Evolutionary conservation across 1,284 basidiomycete species (phyloP).

Genomic region (Austroboletus olivaceoglutinosus): DNA sequence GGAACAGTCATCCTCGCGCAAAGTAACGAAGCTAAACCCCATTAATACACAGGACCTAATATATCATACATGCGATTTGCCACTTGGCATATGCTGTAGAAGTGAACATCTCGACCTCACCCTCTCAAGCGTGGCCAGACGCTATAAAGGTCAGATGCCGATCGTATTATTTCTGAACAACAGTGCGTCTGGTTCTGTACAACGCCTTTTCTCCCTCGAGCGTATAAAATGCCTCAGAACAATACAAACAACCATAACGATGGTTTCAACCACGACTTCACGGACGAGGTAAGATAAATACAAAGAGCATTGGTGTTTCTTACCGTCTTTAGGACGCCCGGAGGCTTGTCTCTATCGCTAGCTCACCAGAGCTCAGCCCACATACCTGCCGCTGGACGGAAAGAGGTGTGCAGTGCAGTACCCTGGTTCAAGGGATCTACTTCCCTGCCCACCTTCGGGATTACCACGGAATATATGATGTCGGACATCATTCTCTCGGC

Average conservation of each 20-base stretch:
- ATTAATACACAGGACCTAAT: slow-evolving; percentile 5
- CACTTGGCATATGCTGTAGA: slow-evolving; percentile 23
- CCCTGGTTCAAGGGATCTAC: slow-evolving; percentile 16
- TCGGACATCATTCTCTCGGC: slow-evolving; percentile 2
- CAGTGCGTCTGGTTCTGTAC: slow-evolving; percentile 1
- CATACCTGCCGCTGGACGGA: slow-evolving; percentile 27
- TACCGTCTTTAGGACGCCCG: slow-evolving; percentile 22
- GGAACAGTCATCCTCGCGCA: not conserved
- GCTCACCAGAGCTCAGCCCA: slow-evolving; percentile 24
- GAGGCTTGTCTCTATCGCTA: slow-evolving; percentile 28
- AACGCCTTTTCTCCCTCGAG: not conserved
- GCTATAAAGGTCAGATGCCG: slow-evolving; percentile 22
- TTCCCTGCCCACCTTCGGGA: slow-evolving; percentile 22
- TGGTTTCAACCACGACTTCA: slow-evolving; percentile 32
- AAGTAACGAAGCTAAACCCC: slow-evolving; percentile 8
- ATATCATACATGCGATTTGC: slow-evolving; percentile 19
- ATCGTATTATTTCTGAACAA: slow-evolving; percentile 1
- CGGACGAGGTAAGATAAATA: slow-evolving; percentile 25
- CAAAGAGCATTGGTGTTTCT: not conserved
- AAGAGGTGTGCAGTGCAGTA: slow-evolving; percentile 11
- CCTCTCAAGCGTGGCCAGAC: not conserved
- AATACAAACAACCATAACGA: slow-evolving; percentile 9
- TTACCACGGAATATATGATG: slow-evolving; percentile 19
- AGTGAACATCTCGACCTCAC: not conserved
- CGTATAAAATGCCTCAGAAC: slow-evolving; percentile 22